These are phyloP conservation scores for Colletotrichum liriopes DNA, from an alignment of 2,329 filamentous ascomycete species.

Conservation along the genomic window DNA sequence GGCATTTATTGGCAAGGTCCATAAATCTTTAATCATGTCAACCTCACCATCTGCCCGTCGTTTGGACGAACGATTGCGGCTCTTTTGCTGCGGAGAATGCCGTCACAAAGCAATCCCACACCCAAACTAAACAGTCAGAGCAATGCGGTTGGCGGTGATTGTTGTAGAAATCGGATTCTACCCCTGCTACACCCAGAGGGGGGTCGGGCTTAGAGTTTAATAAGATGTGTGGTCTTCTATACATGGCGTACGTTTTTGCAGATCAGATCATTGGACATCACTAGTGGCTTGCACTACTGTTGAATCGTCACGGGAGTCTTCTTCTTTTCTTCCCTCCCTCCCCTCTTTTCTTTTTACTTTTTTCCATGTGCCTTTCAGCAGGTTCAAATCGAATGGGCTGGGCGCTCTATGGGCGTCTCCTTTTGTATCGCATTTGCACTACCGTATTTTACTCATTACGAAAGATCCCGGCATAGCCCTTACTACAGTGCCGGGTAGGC, in stretches of 20 bases:
- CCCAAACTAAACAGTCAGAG: neutral
- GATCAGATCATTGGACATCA: neutral
- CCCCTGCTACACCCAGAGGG: neutral
- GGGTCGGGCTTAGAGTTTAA: neutral
- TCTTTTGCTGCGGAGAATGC: neutral
- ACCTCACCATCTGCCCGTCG: neutral
- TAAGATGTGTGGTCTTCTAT: neutral
- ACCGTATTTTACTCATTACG: neutral
- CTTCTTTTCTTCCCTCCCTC: neutral
- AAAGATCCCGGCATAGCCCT: no score
- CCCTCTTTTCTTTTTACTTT: no score
- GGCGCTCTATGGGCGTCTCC: neutral
- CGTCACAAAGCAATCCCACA: neutral
- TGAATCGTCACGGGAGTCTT: neutral
- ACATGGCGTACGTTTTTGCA: neutral
- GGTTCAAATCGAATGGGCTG: neutral
- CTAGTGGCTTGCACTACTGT: no score
- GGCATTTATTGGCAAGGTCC: slow-evolving; percentile 11
- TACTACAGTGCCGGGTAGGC: slow-evolving; percentile 65
- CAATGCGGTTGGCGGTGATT: neutral
- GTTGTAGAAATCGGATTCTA: neutral
- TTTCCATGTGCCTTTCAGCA: neutral
- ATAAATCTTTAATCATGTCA: slow-evolving; percentile 1
- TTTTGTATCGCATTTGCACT: neutral
- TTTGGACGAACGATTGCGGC: neutral